Evolutionary conservation across 768 basidiomycete genomes (phyloP).

Genomic region (Boletus subcaerulescens): DNA sequence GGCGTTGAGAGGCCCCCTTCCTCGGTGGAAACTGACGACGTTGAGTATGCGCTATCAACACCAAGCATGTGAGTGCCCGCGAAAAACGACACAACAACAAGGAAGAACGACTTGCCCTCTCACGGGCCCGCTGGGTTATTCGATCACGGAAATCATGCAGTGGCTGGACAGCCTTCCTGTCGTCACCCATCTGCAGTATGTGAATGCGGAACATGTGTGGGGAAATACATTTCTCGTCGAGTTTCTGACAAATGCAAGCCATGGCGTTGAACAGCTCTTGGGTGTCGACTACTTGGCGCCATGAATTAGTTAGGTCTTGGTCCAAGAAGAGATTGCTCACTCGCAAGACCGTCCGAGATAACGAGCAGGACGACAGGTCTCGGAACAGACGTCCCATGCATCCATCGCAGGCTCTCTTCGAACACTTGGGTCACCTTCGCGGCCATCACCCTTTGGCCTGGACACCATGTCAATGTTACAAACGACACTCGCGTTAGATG

Average conservation of each 20-base stretch:
- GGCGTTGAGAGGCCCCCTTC: slow-evolving; percentile 19
- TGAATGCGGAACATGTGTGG: slow-evolving; percentile 23
- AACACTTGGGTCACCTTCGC: slow-evolving; percentile 20
- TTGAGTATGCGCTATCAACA: slow-evolving; percentile 15
- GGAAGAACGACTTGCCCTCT: slow-evolving; percentile 7
- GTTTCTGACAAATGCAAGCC: slow-evolving; percentile 4
- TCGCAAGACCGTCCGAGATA: slow-evolving; percentile 19
- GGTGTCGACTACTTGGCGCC: slow-evolving; percentile 9
- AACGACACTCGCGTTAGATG: not conserved
- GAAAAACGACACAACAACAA: not conserved
- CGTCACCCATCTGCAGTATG: slow-evolving; percentile 23
- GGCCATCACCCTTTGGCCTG: slow-evolving; percentile 17
- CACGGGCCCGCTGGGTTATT: slow-evolving; percentile 12
- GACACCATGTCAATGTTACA: not conserved
- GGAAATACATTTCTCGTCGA: slow-evolving; percentile 7
- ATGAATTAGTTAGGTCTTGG: not conserved
- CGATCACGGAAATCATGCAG: slow-evolving; percentile 22
- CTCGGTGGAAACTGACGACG: slow-evolving; percentile 24
- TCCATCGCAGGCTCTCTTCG: slow-evolving; percentile 10
- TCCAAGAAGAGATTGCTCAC: slow-evolving; percentile 3
- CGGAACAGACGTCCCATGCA: not conserved
- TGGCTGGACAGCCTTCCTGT: slow-evolving; percentile 22
- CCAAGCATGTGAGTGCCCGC: not conserved
- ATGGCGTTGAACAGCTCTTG: slow-evolving; percentile 11
- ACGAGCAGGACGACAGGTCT: slow-evolving; percentile 14